Conservation (phyloP, 306 rosid genomes). For the Prosopis cineraria region DNA sequence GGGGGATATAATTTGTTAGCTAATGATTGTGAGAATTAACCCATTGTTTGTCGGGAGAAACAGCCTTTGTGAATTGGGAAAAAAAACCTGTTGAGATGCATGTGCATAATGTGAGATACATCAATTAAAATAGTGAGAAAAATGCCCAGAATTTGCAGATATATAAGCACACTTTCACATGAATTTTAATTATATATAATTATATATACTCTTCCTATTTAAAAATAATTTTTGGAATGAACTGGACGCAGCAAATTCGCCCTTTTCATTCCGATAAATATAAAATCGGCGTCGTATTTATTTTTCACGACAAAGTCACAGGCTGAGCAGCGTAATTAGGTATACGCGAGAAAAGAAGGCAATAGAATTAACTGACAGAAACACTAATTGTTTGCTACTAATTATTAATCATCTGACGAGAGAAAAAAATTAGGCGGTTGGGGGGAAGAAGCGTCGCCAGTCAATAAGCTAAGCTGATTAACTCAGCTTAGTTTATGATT, state of each 20-base stretch:
- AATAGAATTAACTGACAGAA: not conserved
- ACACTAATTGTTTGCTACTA: not conserved
- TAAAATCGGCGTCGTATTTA: not conserved
- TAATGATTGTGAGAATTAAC: slow-evolving; percentile 39
- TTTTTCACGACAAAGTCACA: not conserved
- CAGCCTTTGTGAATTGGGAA: not conserved
- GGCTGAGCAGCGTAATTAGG: not conserved
- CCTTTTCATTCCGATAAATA: not conserved
- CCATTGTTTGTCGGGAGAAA: slow-evolving; percentile 21
- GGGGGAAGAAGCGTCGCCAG: not conserved
- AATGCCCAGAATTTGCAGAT: not conserved
- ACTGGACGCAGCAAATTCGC: not conserved
- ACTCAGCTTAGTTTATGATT: not conserved
- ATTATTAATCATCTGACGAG: not conserved
- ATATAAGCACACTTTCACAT: not conserved
- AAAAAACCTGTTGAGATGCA: not conserved
- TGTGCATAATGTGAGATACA: not conserved
- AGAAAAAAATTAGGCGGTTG: too few species aligned
- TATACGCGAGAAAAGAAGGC: not conserved
- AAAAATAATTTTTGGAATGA: not conserved
- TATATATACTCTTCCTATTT: too few species aligned
- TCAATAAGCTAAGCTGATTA: not conserved
- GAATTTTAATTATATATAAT: not conserved
- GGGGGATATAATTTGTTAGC: slow-evolving; percentile 26
- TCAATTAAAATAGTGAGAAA: not conserved